Conservation (phyloP, 2,329 filamentous ascomycete species). For the Alternaria hordeiaustralica region DNA sequence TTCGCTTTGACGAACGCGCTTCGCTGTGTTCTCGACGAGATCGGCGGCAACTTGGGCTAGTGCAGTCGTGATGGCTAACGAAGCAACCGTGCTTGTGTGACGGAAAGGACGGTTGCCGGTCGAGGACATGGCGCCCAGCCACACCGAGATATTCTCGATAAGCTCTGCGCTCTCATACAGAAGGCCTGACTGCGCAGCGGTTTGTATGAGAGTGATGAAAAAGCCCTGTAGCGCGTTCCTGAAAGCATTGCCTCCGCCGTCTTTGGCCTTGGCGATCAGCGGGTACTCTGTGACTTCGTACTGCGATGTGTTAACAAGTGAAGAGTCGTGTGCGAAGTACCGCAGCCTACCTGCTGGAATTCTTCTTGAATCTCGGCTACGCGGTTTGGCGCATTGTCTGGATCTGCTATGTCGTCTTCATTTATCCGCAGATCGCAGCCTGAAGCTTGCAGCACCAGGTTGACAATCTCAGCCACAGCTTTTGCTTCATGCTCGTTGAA, state of each 20-base stretch:
- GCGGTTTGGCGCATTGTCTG: slow-evolving; percentile 81
- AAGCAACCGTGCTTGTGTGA: slow-evolving; percentile 88
- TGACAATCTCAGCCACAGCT: slow-evolving; percentile 65
- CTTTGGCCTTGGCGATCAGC: slow-evolving; percentile 80
- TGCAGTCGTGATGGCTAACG: slow-evolving; percentile 78
- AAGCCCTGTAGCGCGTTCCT: slow-evolving; percentile 79
- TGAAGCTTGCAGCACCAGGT: slow-evolving; percentile 69
- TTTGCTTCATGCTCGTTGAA: slow-evolving; percentile 63
- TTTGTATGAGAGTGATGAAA: slow-evolving; percentile 75
- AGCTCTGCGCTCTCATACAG: slow-evolving; percentile 79
- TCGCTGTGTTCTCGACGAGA: slow-evolving; percentile 74
- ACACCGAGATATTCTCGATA: slow-evolving; percentile 87
- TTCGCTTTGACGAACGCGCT: slow-evolving; percentile 78
- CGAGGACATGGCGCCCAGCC: slow-evolving; percentile 90
- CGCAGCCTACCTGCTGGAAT: slow-evolving; percentile 74
- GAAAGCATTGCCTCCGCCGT: slow-evolving; percentile 78
- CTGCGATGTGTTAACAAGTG: slow-evolving; percentile 44
- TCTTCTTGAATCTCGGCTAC: slow-evolving; percentile 86
- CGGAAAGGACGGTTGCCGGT: slow-evolving; percentile 87
- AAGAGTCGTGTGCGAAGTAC: too few relatives aligned
- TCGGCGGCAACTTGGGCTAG: slow-evolving; percentile 76
- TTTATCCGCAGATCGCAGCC: slow-evolving; percentile 83
- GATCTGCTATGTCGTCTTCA: slow-evolving; percentile 83
- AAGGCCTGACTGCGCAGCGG: slow-evolving; percentile 80
- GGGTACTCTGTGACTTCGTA: slow-evolving; percentile 90